Evolutionary conservation across 2,329 filamentous ascomycete genomes (phyloP), one percentile per base, ranked within the genome.

Genomic region (Fusarium sp.): DNA sequence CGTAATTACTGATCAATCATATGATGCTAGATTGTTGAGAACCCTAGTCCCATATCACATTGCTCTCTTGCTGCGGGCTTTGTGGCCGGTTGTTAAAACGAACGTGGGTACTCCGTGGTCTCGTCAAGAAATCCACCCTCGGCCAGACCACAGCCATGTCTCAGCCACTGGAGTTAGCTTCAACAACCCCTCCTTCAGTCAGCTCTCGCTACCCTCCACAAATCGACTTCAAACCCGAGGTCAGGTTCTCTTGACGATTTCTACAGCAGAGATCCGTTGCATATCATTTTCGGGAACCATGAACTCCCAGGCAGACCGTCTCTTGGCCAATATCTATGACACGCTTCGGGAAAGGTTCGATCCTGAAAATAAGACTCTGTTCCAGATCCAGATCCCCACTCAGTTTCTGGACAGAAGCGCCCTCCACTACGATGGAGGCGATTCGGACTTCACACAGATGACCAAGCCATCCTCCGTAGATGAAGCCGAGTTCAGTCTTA

Each of bases 401-500:
- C 48, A 16, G 3, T 23, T 3, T 2, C 7, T 25, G 3, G 4
- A 52, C 2, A 37, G 12, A 25, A 21, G 18, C 5, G 14, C 2
- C 2, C 21, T 52, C 2, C 12, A 25, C 4, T 52, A 52, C 10
- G 14, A 27, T 25, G 48, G 18, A 15, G 37, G 31, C 1, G 23
- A 52, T 37, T 52, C 48, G 0, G 23, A 16, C 23, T 37, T 1
- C 2, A 10, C 33, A 21, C 49, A 16, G 23, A n/a, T 21, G 10
- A 27, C 1, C 2, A 37, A 52, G 14, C 49, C 23, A 0, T 11
- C 18, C 0, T 12, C 49, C 10, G 49, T 52, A 1, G 5, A 18
- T 12, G 33, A 37, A 4, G 23, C 49, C 2, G 49, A 52, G 16
- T 52, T 52, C 12, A 0, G 4, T 27, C 31, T 52, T 2, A 52